Evolutionary conservation across 345 rosid species (phyloP).

Genomic region (Dipteronia sinensis): DNA sequence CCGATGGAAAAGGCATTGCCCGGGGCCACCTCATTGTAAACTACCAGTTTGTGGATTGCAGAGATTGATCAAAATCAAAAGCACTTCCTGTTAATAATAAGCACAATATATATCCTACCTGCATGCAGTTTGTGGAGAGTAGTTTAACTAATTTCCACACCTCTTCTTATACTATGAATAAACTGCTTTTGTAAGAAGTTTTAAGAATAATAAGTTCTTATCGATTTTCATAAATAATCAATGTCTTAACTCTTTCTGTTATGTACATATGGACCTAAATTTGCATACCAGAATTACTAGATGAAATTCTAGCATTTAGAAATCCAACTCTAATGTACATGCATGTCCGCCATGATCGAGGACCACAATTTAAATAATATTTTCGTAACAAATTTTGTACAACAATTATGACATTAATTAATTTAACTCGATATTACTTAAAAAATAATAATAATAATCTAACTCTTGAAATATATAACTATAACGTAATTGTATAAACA

Average conservation of each 20-base stretch:
- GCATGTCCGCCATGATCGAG: too few species aligned
- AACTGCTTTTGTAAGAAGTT: not conserved
- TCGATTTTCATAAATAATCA: not conserved
- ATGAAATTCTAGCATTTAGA: too few species aligned
- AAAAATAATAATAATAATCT: too few species aligned
- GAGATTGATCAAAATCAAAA: constrained; percentile 11
- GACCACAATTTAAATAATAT: too few species aligned
- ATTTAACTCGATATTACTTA: too few species aligned
- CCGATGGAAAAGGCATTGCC: constrained; percentile 45
- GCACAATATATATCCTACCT: not conserved
- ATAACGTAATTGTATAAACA: too few species aligned
- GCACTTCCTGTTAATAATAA: not conserved
- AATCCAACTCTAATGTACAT: too few species aligned
- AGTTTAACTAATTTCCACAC: not conserved
- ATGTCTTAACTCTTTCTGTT: not conserved
- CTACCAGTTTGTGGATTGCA: constrained; percentile 43
- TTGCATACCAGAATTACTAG: too few species aligned
- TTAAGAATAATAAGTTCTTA: not conserved
- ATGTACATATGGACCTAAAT: not conserved
- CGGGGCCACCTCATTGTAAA: constrained; percentile 39
- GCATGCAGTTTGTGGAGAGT: not conserved
- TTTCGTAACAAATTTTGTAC: too few species aligned
- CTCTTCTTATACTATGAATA: not conserved
- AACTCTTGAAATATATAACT: too few species aligned
- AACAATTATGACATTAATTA: too few species aligned